Conservation (phyloP, 257 asterid genomes). For the Solanum appendiculatum region DNA sequence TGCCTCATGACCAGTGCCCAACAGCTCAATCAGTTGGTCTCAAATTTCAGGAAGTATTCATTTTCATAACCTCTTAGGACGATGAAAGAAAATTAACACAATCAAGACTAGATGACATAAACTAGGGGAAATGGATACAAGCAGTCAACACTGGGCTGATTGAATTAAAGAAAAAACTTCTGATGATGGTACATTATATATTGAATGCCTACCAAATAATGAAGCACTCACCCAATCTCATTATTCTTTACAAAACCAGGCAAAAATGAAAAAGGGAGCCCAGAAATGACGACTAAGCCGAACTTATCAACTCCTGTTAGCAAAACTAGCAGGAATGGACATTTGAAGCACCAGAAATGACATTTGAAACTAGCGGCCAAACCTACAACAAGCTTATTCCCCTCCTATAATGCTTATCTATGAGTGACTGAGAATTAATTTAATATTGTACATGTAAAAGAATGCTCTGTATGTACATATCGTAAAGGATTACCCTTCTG, state of each 20-base stretch:
- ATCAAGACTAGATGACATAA: background rate
- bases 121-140: background rate
- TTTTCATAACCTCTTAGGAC: background rate
- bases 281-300: background rate
- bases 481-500: background rate
- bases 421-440: background rate
- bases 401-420: background rate
- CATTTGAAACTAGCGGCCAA: background rate
- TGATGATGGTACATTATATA: background rate
- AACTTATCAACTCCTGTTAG: background rate
- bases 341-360: background rate
- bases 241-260: background rate
- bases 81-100: background rate
- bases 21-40: too few relatives aligned
- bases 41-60: background rate
- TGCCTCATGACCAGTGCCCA: background rate
- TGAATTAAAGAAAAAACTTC: background rate
- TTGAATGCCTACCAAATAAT: background rate
- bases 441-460: background rate
- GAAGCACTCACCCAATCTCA: background rate
- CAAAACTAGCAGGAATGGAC: background rate
- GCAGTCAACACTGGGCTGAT: background rate
- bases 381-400: background rate
- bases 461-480: constrained; percentile 2
- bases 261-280: background rate